Conservation (phyloP, 495 filamentous ascomycete species). For the Elasticomyces elasticus region DNA sequence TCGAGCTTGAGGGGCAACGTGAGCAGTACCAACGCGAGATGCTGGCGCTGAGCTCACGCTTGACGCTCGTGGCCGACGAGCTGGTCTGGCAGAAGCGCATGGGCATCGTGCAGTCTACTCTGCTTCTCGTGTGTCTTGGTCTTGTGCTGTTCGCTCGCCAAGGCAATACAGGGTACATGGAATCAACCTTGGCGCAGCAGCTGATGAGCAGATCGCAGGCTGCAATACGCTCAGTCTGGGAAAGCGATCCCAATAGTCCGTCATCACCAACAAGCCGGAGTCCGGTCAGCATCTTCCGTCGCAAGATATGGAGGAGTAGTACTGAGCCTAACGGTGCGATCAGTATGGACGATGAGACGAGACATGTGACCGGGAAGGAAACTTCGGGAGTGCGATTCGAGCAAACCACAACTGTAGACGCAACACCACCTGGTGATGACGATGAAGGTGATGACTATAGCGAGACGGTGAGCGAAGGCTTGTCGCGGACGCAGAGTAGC, state of each 20-base stretch:
- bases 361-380: background rate
- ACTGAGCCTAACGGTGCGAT: background rate
- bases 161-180: conserved; percentile 39
- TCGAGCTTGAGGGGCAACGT: conserved; percentile 80
- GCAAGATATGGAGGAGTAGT: conserved; percentile 13
- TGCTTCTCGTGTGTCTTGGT: conserved; percentile 78
- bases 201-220: conserved; percentile 34
- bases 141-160: conserved; percentile 69
- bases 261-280: conserved; percentile 18
- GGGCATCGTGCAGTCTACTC: conserved; percentile 74
- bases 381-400: background rate
- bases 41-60: conserved; percentile 64
- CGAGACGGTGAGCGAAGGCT: background rate
- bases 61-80: conserved; percentile 84
- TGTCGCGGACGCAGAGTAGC: background rate
- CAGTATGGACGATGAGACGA: conserved; percentile 8
- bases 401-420: background rate
- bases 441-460: background rate
- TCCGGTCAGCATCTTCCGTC: conserved; percentile 12
- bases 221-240: conserved; percentile 25
- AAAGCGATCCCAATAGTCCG: conserved; percentile 21
- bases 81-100: conserved; percentile 93
- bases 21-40: conserved; percentile 73
- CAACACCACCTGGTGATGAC: background rate
- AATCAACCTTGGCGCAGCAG: conserved; percentile 47